Percentiles rank a stretch among this genome's conserved stretches.
These are phyloP conservation scores for Tulasnella sp. DNA, from an alignment of 768 basidiomycete species.

Conservation along the genomic window DNA sequence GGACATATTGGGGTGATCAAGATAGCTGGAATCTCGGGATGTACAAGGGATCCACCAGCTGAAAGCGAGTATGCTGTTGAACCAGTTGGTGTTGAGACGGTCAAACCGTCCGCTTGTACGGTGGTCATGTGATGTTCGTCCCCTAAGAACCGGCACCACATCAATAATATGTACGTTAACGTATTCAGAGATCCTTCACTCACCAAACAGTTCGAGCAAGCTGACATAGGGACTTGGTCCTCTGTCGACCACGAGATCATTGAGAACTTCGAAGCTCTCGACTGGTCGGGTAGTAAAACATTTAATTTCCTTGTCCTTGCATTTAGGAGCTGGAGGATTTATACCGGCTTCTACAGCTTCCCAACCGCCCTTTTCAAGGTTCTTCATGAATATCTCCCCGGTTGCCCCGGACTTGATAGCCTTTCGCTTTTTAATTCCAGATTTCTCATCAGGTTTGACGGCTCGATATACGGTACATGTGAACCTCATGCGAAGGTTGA, in stretches of 20 bases:
- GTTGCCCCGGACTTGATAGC: constrained; percentile 89
- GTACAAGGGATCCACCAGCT: constrained; percentile 93
- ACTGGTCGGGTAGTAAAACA: constrained; percentile 91
- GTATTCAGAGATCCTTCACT: constrained; percentile 23
- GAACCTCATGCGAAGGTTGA: constrained; percentile 97
- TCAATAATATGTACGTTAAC: neutral
- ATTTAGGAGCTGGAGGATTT: constrained; percentile 4
- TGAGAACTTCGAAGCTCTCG: constrained; percentile 93
- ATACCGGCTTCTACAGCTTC: constrained; percentile 70
- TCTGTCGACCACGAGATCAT: constrained; percentile 94
- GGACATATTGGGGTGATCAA: constrained; percentile 97
- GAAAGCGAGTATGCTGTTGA: constrained; percentile 99
- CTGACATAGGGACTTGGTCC: constrained; percentile 98
- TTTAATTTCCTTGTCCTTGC: constrained; percentile 93
- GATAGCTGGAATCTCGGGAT: constrained; percentile 93
- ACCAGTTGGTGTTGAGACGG: constrained; percentile 90
- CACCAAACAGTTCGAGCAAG: constrained; percentile 89
- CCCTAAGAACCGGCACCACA: constrained; percentile 36
- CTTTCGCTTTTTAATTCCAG: constrained; percentile 34
- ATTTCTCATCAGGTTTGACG: constrained; percentile 57
- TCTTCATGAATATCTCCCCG: constrained; percentile 95
- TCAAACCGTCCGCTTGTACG: constrained; percentile 93
- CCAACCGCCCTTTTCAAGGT: constrained; percentile 84
- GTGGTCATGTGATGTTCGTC: constrained; percentile 99
- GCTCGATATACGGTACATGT: constrained; percentile 97